Base-by-base conservation (phyloP, 1,284 basidiomycete species). In the Dichomitus squalens region DNA sequence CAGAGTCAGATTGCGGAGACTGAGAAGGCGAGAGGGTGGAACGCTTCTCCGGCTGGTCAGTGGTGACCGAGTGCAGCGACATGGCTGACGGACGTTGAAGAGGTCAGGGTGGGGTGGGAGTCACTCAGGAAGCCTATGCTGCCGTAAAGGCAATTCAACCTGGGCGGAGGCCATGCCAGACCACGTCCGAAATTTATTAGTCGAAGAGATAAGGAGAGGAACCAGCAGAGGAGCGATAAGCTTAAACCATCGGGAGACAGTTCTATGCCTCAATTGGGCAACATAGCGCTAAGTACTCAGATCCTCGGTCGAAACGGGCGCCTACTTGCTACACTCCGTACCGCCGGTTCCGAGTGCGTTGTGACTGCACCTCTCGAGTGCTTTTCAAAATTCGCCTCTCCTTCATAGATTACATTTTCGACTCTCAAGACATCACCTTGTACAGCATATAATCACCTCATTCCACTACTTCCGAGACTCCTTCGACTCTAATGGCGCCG, bases 31-130 rank as follows among this genome's bases (percentile, higher is more conserved):
- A 51, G 11, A 64, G 44, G n/a, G 29, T 16, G 7, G 27, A 50
- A 1, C 57, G 55, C 43, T 64, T 61, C 34, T 55, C 56, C n/a
- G 70, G 70, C 53, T 71, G 70, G 23, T 66, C 64, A 47, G 66
- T 68, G 27, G 66, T 64, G 46, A 65, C 55, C 16, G 67, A 66
- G 52, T 54, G 61, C 38, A 57, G 49, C 21, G 66, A 68, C 67
- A 69, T 69, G 79, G 76, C 41, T 40, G 55, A 31, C 5, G 36
- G 31, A 43, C 34, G 31, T 20, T 47, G 9, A 33, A 35, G 34
- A n/a, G n/a, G 38, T 34, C 46, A 27, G 18, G 20, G 27, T 16
- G 12, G 34, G 29, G 23, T 40, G 49, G 40, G 41, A 43, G 39
- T 39, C 18, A 9, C 38, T 41, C 31, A 25, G 16, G 6, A 38